Evolutionary conservation across 2,329 filamentous ascomycete genomes (phyloP).

Genomic region (Alternaria ventricosa): DNA sequence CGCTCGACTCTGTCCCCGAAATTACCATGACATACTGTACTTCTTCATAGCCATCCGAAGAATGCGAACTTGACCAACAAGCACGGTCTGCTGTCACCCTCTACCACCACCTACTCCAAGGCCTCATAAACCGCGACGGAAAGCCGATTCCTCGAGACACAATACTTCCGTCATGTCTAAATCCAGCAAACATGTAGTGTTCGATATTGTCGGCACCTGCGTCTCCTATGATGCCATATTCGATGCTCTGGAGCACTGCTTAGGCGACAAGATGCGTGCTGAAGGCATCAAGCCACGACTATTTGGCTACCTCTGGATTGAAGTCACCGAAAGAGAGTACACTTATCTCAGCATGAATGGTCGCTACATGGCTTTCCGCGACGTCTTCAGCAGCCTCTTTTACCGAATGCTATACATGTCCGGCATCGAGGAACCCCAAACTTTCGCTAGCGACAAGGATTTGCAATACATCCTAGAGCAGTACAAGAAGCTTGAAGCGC

Average conservation of each 20-base stretch:
- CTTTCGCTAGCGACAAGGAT: not conserved
- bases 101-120: not conserved
- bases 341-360: not conserved
- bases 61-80: not conserved
- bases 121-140: not conserved
- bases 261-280: not conserved
- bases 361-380: not conserved
- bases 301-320: not conserved
- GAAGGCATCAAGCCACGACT: not conserved
- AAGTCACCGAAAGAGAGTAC: not conserved
- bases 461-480: not conserved
- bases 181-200: not conserved
- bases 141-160: not conserved
- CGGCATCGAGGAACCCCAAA: not conserved
- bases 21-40: not conserved
- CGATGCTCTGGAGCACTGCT: not conserved
- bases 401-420: not conserved
- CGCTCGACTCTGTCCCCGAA: not conserved
- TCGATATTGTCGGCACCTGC: not conserved
- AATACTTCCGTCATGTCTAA: not conserved
- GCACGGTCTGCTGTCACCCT: not conserved
- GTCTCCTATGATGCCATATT: not conserved
- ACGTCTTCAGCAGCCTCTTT: not conserved
- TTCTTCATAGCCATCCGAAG: not conserved
- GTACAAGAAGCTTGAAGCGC: not conserved